A percentile compares a stretch with the other conserved stretches of the same genome.
Evolutionary conservation across 306 rosid genomes (phyloP).

Genomic region (Vicia faba): DNA sequence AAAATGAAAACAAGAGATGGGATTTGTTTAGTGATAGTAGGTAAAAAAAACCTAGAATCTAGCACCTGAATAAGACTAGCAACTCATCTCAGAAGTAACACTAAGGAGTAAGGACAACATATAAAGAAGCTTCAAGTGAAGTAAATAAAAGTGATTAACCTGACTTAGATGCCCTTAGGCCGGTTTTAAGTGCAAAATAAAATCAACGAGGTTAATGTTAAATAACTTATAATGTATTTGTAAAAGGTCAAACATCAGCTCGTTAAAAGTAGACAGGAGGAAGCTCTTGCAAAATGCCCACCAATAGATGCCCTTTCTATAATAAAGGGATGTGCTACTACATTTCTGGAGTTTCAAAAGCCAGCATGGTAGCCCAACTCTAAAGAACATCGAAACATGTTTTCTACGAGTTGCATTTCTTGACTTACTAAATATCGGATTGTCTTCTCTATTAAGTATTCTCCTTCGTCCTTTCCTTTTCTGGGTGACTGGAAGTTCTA

Average conservation of each 20-base stretch:
- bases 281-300: background rate
- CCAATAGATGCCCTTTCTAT: background rate
- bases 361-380: conserved; percentile 5
- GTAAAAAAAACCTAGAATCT: background rate
- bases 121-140: background rate
- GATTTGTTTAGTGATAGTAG: background rate
- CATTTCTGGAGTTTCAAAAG: background rate
- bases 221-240: background rate
- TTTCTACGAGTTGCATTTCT: background rate
- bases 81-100: background rate
- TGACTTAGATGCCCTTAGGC: background rate
- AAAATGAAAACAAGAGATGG: background rate
- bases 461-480: background rate
- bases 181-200: background rate
- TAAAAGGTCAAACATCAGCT: background rate
- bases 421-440: background rate
- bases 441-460: background rate
- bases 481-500: background rate
- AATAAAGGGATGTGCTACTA: background rate
- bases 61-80: background rate
- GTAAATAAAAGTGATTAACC: conserved; percentile 1
- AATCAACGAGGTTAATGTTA: background rate
- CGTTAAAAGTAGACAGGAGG: background rate
- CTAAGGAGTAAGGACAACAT: conserved; percentile 5
- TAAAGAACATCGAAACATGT: background rate